Evolutionary conservation across 352 stramenopile genomes (phyloP).

Genomic region (Vaucheria bursata): DNA sequence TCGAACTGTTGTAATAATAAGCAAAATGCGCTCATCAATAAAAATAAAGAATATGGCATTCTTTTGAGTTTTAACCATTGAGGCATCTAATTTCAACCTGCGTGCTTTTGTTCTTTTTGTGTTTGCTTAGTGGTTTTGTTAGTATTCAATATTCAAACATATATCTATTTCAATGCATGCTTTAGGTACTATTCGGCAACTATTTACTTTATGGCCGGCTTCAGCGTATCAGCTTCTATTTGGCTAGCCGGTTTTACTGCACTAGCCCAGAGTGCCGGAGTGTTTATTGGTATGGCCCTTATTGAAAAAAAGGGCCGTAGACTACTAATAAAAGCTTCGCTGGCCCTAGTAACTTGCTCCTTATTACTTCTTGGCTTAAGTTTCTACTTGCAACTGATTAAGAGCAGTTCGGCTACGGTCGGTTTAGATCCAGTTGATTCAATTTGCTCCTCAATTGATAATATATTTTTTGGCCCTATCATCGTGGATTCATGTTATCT

Average conservation of each 20-base stretch:
- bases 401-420: slow-evolving; percentile 12
- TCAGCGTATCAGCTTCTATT: slow-evolving; percentile 49
- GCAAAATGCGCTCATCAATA: too few relatives aligned
- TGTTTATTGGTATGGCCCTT: slow-evolving; percentile 55
- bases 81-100: too few relatives aligned
- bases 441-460: slow-evolving; percentile 32
- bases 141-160: too few relatives aligned
- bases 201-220: slow-evolving; percentile 57
- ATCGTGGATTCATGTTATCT: slow-evolving; percentile 54
- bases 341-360: slow-evolving; percentile 44
- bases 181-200: slow-evolving; percentile 40
- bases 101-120: too few relatives aligned
- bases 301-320: slow-evolving; percentile 55
- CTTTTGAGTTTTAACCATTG: too few relatives aligned
- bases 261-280: slow-evolving; percentile 56
- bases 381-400: slow-evolving; percentile 17
- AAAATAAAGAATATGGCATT: too few relatives aligned
- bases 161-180: too few relatives aligned
- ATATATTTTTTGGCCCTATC: slow-evolving; percentile 50
- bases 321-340: slow-evolving; percentile 51
- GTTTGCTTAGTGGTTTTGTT: too few relatives aligned
- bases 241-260: slow-evolving; percentile 56
- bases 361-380: slow-evolving; percentile 34
- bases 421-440: slow-evolving; percentile 12
- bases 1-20: too few relatives aligned